Evolutionary conservation across 768 basidiomycete species (phyloP), one percentile per base, ranked within the genome.

Genomic region (Psilocybe cubensis): DNA sequence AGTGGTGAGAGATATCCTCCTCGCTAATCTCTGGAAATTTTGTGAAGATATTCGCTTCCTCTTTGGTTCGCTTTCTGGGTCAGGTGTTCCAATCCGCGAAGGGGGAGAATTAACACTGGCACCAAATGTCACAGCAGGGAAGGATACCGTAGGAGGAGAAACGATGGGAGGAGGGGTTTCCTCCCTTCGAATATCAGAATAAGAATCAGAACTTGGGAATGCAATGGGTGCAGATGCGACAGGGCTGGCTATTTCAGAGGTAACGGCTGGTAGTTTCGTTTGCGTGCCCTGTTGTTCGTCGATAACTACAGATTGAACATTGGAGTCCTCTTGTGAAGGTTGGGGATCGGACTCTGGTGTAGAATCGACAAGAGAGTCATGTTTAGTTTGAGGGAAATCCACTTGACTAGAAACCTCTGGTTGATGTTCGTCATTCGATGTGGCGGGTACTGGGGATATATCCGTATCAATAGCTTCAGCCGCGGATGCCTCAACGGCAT

Each of bases 21-120:
- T 78, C 14, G 91, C 92, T 33, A 94, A 68, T 17, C 90, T 82
- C 69, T 92, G 90, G 78, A 94, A 91, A 66, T 93, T 93, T 69
- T 94, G 92, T 24, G 90, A 89, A 8, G 90, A 87, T 56, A 90
- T 91, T 18, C 90, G 83, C 68, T 88, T 91, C 59, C 91, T 79
- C 76, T 91, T 92, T 84, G 65, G 84, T 65, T 91, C 91, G n/a
- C 81, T 68, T 3, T 89, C 89, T 1, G 79, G 79, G 65, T 92
- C 89, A 4, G 91, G 89, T 6, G 89, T 85, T n/a, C 83, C 85
- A 33, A 80, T 81, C 27, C 90, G 85, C 2, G 83, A 77, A n/a
- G 88, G 84, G 2, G 88, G 87, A 3, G 85, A 79, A 40, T 79
- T 76, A 44, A 81, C 74, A 47, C 75, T 78, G 14, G 79, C 74